Percentiles rank a stretch among this genome's conserved stretches.
These are phyloP conservation scores for Coemansia sp. DNA, from an alignment of 192 early-diverging fungal genomes.

Conservation along the genomic window DNA sequence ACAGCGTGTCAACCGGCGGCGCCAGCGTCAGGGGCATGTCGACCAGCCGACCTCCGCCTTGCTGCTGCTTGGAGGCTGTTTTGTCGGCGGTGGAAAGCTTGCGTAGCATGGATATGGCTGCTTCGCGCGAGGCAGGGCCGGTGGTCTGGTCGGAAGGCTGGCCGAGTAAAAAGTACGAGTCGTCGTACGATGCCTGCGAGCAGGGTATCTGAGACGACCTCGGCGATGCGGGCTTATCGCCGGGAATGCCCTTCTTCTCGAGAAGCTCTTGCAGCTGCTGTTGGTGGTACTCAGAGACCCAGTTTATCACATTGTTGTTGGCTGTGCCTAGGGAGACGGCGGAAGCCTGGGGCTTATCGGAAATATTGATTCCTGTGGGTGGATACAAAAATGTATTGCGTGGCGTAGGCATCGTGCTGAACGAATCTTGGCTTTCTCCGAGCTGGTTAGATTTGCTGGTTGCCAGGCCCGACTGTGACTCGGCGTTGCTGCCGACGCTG, in stretches of 20 bases:
- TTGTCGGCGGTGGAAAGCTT: constrained; percentile 19
- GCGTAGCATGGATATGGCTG: constrained; percentile 35
- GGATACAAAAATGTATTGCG: constrained; percentile 51
- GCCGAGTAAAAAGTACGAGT: constrained; percentile 44
- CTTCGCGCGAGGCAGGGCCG: constrained; percentile 32
- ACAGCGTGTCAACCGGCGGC: constrained; percentile 32
- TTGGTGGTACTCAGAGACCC: constrained; percentile 44
- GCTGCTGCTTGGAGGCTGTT: not conserved
- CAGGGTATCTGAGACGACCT: constrained; percentile 1
- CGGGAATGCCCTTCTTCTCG: constrained; percentile 25
- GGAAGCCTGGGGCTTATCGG: constrained; percentile 12
- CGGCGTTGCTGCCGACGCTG: constrained; percentile 38
- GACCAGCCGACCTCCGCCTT: not conserved
- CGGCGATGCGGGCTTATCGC: not conserved
- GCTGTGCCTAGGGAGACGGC: not conserved
- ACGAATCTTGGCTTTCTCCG: constrained; percentile 40
- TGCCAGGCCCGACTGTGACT: constrained; percentile 9
- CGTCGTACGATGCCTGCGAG: constrained; percentile 42
- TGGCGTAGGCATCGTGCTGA: constrained; percentile 53
- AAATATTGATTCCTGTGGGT: constrained; percentile 42
- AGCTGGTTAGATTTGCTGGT: constrained; percentile 16
- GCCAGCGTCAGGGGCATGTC: constrained; percentile 36
- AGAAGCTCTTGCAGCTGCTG: constrained; percentile 43
- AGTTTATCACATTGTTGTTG: constrained; percentile 9
- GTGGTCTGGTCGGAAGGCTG: constrained; percentile 5